Conservation (phyloP, 129 eudicot genomes). For the Tanacetum coccineum region DNA sequence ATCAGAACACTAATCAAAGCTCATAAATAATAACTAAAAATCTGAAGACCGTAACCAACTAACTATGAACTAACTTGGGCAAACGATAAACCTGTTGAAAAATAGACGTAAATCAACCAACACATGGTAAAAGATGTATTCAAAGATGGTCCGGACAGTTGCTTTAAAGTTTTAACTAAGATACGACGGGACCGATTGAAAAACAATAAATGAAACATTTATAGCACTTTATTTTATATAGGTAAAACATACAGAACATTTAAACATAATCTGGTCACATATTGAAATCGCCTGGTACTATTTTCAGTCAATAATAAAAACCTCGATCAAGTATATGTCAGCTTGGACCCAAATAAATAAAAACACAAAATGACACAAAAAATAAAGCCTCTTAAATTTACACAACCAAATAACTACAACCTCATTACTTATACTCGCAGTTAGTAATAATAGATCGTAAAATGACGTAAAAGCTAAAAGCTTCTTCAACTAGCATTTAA, state of each 20-base stretch:
- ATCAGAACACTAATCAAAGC: neutral
- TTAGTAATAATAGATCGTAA: no score
- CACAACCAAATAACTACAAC: constrained; percentile 8
- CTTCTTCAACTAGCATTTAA: no score
- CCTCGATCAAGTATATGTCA: constrained; percentile 15
- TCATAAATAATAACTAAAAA: neutral
- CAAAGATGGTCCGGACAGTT: constrained; percentile 1
- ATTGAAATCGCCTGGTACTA: constrained; percentile 16
- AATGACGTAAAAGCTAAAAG: no score
- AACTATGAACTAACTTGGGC: neutral
- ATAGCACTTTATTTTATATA: constrained; percentile 4
- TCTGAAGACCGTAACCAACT: neutral
- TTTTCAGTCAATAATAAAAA: constrained; percentile 21
- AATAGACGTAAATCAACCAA: neutral
- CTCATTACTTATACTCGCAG: neutral
- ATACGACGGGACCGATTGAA: neutral
- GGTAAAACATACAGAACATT: neutral
- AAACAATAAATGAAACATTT: constrained; percentile 8
- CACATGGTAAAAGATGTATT: constrained; percentile 8
- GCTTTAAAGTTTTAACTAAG: constrained; percentile 14
- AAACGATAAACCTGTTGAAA: constrained; percentile 3
- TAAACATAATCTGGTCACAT: constrained; percentile 16
- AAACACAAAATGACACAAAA: constrained; percentile 3
- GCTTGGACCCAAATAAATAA: constrained; percentile 22
- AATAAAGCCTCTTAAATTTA: neutral